Base-by-base conservation (phyloP, 2,329 filamentous ascomycete genomes). In the Aspergillus eucalypticola region DNA sequence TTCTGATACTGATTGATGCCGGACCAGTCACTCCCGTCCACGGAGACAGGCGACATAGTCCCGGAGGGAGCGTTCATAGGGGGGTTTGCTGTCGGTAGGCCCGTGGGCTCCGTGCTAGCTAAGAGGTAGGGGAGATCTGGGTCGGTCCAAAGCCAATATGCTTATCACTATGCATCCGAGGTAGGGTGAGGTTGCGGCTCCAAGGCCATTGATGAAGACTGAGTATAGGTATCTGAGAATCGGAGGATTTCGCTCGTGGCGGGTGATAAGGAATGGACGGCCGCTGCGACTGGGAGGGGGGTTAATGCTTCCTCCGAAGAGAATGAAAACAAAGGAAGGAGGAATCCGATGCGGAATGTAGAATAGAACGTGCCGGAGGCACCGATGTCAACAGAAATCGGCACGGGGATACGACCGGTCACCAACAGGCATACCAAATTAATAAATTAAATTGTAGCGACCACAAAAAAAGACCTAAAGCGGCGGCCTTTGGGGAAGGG, bases 11-110 rank as follows among this genome's bases (percentile, higher is more conserved):
- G 87, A 65, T 85, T 84, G 69, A 88, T 83, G 60, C 83, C 85
- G 52, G 90, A 90, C 88, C 90, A 95, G 75, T 95, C 91, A 82
- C 88, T 92, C 75, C 89, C 91, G 73, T 82, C 88, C 83, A 90
- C 81, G 79, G 91, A 95, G 76, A 92, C 85, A 73, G 91, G 91
- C 73, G 91, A 93, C 76, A 93, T 83, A 74, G 89, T 88, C 79
- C 86, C 88, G 85, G 90, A 88, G 79, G 85, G 86, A 75, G 82
- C 84, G 81, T 86, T 90, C 88, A 91, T 90, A 80, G 76, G 75
- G 68, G 61, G 64, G 53, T 61, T 60, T 44, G 54, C 59, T 56
- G 58, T 59, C 60, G 50, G 48, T 52, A 19, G 35, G 48, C 38
- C 50, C 57, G 57, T 51, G 54, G 50, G 32, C 46, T 50, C 50